Conservation (phyloP, 2,329 filamentous ascomycete genomes). For the Fragosphaeria purpurea region DNA sequence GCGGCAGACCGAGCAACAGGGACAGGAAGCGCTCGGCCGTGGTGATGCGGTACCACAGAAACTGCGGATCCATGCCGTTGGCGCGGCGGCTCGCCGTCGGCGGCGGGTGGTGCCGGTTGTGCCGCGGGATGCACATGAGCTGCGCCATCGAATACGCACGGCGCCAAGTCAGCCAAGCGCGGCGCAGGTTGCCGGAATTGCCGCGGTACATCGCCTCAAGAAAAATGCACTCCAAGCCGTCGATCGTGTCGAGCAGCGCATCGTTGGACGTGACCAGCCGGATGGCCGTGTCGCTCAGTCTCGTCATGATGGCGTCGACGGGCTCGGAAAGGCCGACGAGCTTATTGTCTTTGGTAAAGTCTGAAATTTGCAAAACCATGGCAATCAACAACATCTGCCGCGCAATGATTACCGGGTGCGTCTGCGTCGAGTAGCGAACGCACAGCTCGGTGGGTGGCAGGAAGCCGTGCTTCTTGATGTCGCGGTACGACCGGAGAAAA, state of each 20-base stretch:
- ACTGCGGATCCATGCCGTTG: slow-evolving; percentile 20
- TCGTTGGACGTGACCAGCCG: slow-evolving; percentile 35
- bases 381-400: slow-evolving; percentile 23
- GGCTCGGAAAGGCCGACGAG: slow-evolving; percentile 15
- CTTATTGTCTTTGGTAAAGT: slow-evolving; percentile 2
- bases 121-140: slow-evolving; percentile 8
- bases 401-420: slow-evolving; percentile 22
- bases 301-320: neutral
- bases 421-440: neutral
- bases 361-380: slow-evolving; percentile 21
- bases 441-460: slow-evolving; percentile 1
- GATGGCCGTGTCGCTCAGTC: slow-evolving; percentile 6
- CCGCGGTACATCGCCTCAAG: slow-evolving; percentile 36
- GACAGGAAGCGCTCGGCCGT: slow-evolving; percentile 35
- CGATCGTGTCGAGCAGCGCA: slow-evolving; percentile 32
- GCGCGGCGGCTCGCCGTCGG: slow-evolving; percentile 5
- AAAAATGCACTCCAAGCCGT: slow-evolving; percentile 41
- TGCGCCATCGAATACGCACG: slow-evolving; percentile 28
- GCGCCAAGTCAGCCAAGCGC: slow-evolving; percentile 32
- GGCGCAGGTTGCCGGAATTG: slow-evolving; percentile 35
- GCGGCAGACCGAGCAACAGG: slow-evolving; percentile 37
- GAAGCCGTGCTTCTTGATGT: slow-evolving; percentile 4
- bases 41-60: slow-evolving; percentile 37
- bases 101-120: slow-evolving; percentile 4
- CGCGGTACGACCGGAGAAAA: slow-evolving; percentile 5